Evolutionary conservation across 768 basidiomycete species (phyloP), one percentile per base, ranked within the genome.

Genomic region (Gelatoporia subvermispora): DNA sequence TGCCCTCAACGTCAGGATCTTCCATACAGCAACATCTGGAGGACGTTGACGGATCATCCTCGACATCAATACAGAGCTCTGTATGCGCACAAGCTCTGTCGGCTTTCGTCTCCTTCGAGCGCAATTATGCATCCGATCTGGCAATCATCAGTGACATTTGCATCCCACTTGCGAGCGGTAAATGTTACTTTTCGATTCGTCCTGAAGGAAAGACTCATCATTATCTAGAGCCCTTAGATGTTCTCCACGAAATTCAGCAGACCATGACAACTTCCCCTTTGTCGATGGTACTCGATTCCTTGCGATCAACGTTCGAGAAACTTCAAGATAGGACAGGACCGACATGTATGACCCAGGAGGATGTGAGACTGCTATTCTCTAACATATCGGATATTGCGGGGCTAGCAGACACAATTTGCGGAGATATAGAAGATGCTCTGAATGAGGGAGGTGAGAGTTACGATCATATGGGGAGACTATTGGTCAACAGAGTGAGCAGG

Each of bases 81-180:
- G n/a, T n/a, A 67, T 77, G 90, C 31, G 74, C 80, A 20, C 85
- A 92, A 62, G 88, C 88, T 8, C 69, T 92, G 17, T 76, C 80
- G 44, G 90, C 92, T 55, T 66, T 93, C 22, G 74, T 92, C 40
- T 79, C 84, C 11, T 87, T 86, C 18, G 89, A 93, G 60, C 73
- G 85, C 22, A 84, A 86, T 1, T 91, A 91, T 65, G 84, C 89
- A 11, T 82, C 81, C n/a, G 90, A 92, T 71, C 72, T 93, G 22
- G 84, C 84, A 13, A 70, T 91, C 47, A 81, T 92, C 53, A 75
- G 84, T 45, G 83, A 87, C 52, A 75, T 91, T 20, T 84, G 92
- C 56, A 82, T 91, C 36, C 87, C 88, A 5, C 66, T 89, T 45
- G 89, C 88, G 41, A 70, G 84, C 58, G 88, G 89, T 79, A 68